Conservation (phyloP, 331 rosid genomes). For the Rhamnella rubrinervis region DNA sequence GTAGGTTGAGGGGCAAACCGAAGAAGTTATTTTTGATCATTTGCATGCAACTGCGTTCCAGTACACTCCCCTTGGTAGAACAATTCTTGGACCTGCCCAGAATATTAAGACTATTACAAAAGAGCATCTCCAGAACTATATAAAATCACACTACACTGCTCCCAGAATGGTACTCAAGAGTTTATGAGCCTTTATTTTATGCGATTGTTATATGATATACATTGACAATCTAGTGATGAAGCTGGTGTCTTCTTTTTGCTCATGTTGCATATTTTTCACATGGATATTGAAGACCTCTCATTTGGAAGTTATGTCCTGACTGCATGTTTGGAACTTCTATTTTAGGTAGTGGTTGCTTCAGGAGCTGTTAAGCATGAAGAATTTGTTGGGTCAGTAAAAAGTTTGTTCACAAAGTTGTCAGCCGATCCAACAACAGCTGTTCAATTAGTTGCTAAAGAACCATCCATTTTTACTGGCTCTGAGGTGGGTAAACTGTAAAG, state of each 20-base stretch:
- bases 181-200: background rate
- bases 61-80: slow-evolving; percentile 94
- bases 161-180: slow-evolving; percentile 78
- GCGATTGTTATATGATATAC: background rate
- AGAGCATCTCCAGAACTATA: slow-evolving; percentile 82
- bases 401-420: slow-evolving; percentile 72
- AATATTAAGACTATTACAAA: slow-evolving; percentile 85
- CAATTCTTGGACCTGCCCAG: slow-evolving; percentile 90
- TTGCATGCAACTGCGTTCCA: slow-evolving; percentile 98
- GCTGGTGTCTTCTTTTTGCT: background rate
- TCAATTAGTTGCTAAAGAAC: slow-evolving; percentile 80
- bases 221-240: background rate
- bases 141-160: slow-evolving; percentile 88
- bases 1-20: slow-evolving; percentile 94
- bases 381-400: slow-evolving; percentile 67
- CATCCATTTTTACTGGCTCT: slow-evolving; percentile 86
- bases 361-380: slow-evolving; percentile 96
- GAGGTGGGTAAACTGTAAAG: slow-evolving; percentile 52
- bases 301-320: slow-evolving; percentile 4
- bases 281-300: background rate
- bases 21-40: slow-evolving; percentile 91
- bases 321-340: slow-evolving; percentile 21
- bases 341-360: slow-evolving; percentile 85
- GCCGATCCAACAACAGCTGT: slow-evolving; percentile 78
- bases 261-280: background rate